Base-by-base conservation (phyloP, 371 early-diverging fungal genomes). In the Mucor saturninus region DNA sequence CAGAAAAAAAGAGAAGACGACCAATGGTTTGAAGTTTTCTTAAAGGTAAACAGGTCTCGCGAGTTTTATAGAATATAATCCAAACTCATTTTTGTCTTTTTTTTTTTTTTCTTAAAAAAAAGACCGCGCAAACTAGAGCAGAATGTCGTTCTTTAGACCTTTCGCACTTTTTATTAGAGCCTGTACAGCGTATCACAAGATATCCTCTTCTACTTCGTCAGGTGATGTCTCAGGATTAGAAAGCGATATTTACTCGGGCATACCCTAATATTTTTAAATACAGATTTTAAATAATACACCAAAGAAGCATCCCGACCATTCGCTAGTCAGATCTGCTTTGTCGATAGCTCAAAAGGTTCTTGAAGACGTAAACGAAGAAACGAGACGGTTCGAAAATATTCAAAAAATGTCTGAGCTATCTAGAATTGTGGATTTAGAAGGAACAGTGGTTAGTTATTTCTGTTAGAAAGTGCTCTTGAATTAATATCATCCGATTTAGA, bases 121-220 rank as follows among this genome's bases (percentile, higher is more conserved):
- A 83, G 85, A 72, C 77, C 21, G 69, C 85, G 54, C 75, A 88
- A 69, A 79, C 82, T 58, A 76, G 88, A 78, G 88, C 91, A 0
- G 79, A 86, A 45, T 95, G 94, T 70, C 88, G 93, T 6, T 81
- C 86, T 9, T 71, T 98, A 54, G 93, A 94, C 45, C 82, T 98
- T 4, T 87, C 90, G 11, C 91, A 93, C 45, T 98, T 92, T 65
- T 73, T 98, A 60, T 77, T 98, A 35, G 84, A 93, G 40, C 98
- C 98, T 5, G 89, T 97, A 76, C 98, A 98, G 72, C 86, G 98
- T 43, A 90, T 98, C 35, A 96, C 95, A 37, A 80, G 96, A 73
- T 96, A 96, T 73, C 91, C 97, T 3, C 82, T 98, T 35, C 77
- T 98, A 5, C 78, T 97, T 46, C 88, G 91, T 51, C 91, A 95